phyloP scores from a whole-genome alignment of 2,329 filamentous ascomycete species.

The Pestalotiopsis sp. region DNA sequence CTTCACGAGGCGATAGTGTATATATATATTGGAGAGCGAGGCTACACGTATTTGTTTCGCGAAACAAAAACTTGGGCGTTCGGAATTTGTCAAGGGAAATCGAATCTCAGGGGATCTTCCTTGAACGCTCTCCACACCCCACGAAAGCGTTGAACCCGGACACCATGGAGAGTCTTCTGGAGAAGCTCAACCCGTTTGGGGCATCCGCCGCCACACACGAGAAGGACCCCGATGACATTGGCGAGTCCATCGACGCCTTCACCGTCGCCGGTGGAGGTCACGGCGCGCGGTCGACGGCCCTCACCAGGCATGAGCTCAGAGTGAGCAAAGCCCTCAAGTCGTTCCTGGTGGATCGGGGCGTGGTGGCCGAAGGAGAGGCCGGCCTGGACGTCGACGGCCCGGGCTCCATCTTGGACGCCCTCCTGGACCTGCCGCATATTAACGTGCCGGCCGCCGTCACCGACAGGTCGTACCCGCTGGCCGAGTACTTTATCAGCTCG shows the following conservation, averaged over 20 bases:
- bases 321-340: conserved; percentile 61
- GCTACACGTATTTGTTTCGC: background rate
- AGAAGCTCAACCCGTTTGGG: conserved; percentile 43
- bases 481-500: conserved; percentile 74
- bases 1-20: background rate
- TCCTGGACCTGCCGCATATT: conserved; percentile 62
- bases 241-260: conserved; percentile 51
- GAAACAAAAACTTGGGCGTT: background rate
- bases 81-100: background rate
- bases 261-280: conserved; percentile 65
- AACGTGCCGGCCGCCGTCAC: conserved; percentile 56
- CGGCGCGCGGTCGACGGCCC: conserved; percentile 46
- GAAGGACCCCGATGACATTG: conserved; percentile 52
- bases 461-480: conserved; percentile 62
- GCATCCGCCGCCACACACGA: conserved; percentile 22
- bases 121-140: background rate
- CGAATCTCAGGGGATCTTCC: background rate
- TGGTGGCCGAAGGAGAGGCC: conserved; percentile 52
- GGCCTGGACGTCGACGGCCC: conserved; percentile 46
- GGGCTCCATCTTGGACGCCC: conserved; percentile 46
- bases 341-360: conserved; percentile 55
- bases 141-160: background rate
- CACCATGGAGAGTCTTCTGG: conserved; percentile 27
- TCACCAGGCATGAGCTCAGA: conserved; percentile 55
- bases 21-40: background rate